Evolutionary conservation across 495 filamentous ascomycete genomes (phyloP).

Genomic region (Penicillium angulare): DNA sequence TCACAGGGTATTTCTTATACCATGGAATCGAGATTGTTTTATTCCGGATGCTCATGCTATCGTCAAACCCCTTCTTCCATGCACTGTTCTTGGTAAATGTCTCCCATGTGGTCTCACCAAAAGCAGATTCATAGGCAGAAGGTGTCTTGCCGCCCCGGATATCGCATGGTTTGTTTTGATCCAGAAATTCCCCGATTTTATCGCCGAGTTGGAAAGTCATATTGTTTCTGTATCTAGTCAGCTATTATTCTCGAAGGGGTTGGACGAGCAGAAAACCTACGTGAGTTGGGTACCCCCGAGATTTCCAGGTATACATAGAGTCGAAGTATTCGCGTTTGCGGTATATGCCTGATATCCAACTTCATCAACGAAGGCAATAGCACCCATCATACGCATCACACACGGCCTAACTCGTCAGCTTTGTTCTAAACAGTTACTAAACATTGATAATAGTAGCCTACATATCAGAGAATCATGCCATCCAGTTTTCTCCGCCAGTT

Average conservation of each 20-base stretch:
- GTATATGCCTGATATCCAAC: background rate
- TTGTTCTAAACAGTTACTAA: background rate
- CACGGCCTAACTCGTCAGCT: background rate
- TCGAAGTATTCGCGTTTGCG: background rate
- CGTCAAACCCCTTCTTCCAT: background rate
- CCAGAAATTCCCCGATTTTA: background rate
- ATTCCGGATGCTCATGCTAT: conserved; percentile 1
- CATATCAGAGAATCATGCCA: background rate
- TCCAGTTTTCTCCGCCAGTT: background rate
- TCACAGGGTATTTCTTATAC: background rate
- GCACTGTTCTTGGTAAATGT: background rate
- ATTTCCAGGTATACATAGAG: background rate
- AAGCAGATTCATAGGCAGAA: background rate
- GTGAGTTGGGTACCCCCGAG: background rate
- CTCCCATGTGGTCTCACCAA: background rate
- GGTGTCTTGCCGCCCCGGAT: background rate
- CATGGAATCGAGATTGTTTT: background rate
- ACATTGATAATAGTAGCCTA: background rate
- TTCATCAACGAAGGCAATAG: background rate
- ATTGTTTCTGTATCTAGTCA: background rate
- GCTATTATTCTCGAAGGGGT: background rate
- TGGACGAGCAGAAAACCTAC: background rate
- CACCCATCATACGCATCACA: conserved; percentile 1
- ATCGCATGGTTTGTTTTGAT: background rate
- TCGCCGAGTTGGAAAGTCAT: background rate